Evolutionary conservation across 2,329 filamentous ascomycete genomes (phyloP), one percentile per base, ranked within the genome.

Genomic region (Neobulgaria alba): DNA sequence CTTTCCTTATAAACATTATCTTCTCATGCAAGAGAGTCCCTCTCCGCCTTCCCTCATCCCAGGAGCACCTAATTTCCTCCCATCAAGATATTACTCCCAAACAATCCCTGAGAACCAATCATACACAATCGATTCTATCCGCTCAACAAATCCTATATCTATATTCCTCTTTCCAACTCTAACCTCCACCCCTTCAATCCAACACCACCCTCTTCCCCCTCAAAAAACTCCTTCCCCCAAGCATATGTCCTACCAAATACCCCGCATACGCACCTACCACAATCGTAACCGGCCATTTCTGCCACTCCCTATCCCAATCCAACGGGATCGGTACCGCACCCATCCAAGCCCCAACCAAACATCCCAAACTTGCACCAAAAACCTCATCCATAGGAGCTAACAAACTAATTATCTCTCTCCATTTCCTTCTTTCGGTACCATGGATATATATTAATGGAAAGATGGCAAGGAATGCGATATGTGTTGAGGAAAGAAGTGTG

Each of bases 231-330:
- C 46, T 53, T 1, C 50, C 73, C 0, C 80, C 79, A 14, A 78
- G 49, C 41, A 77, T 56, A 58, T 83, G 81, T 1, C 88, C 88
- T 10, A 85, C 50, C 1, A 77, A 69, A 61, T 85, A 88, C 1
- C 92, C 92, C 4, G 77, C 64, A 62, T 94, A 96, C 14, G 84
- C 71, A 2, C 92, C 92, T 2, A 76, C 79, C 3, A 96, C 65
- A 43, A 98, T 84, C 0, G 92, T 98, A 35, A 96, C 82, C 0
- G 92, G 92, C 85, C 90, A 98, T 62, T 82, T 85, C 74, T 98
- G 92, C 92, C 92, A 98, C 54, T 94, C 88, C n/a, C 92, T 79
- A 61, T 98, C 92, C 90, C 90, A 96, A 61, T 98, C 92, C 51
- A 98, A 68, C 2, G 92, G 92, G 53, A 98, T 96, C 0, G 93